Conservation (phyloP, 2,329 filamentous ascomycete species). For the Colletotrichum plurivorum region DNA sequence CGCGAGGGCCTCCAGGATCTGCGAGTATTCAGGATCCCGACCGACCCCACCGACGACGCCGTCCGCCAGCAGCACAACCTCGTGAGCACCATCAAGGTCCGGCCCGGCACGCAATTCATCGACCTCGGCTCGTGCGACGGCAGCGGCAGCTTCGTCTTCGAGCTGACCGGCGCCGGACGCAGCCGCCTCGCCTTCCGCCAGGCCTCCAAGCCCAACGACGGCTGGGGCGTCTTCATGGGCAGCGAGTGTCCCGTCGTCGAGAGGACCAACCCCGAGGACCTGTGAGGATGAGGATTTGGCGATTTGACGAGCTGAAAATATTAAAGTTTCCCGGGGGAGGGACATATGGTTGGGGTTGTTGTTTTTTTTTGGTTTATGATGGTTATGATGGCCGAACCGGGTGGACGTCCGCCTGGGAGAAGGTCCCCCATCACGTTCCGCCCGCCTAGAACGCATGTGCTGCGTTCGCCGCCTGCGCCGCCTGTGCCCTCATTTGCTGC, state of each 20-base stretch:
- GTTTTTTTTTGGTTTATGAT: not conserved
- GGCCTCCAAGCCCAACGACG: slow-evolving; percentile 24
- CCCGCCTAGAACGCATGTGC: slow-evolving; percentile 19
- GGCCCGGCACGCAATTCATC: slow-evolving; percentile 33
- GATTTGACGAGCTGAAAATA: slow-evolving; percentile 17
- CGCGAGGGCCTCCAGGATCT: slow-evolving; percentile 34
- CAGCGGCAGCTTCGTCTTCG: slow-evolving; percentile 36
- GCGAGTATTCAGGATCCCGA: slow-evolving; percentile 27
- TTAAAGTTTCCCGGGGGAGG: slow-evolving; percentile 9
- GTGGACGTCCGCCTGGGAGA: slow-evolving; percentile 5
- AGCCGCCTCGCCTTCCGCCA: slow-evolving; percentile 39
- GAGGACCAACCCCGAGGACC: slow-evolving; percentile 22
- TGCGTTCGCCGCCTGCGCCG: slow-evolving; percentile 18
- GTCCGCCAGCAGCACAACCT: slow-evolving; percentile 19
- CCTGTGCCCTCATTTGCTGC: slow-evolving; percentile 7
- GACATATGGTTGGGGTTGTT: not conserved
- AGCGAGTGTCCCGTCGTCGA: slow-evolving; percentile 4
- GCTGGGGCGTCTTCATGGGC: slow-evolving; percentile 36
- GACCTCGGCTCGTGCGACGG: slow-evolving; percentile 34
- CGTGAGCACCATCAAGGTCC: slow-evolving; percentile 27
- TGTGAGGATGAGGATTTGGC: slow-evolving; percentile 8
- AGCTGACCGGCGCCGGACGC: slow-evolving; percentile 31
- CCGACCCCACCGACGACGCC: slow-evolving; percentile 1
- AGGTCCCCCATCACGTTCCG: not conserved
- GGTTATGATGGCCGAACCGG: slow-evolving; percentile 2